These are phyloP conservation scores for Termitomyces sp. DNA, from an alignment of 768 basidiomycete genomes.

Conservation along the genomic window DNA sequence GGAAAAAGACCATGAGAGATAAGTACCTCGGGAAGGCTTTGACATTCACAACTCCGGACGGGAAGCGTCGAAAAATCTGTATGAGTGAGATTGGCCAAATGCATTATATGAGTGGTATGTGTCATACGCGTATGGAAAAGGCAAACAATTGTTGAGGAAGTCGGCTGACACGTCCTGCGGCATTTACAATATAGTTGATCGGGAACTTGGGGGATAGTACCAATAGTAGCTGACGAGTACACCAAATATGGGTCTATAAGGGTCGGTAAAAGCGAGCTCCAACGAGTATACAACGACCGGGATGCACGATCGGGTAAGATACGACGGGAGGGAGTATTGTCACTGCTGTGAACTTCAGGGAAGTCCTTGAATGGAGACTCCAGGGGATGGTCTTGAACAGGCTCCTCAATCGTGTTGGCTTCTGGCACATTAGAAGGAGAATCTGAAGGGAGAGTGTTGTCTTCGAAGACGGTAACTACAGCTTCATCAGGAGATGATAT, in stretches of 20 bases:
- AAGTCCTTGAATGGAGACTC: background rate
- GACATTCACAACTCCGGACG: constrained; percentile 23
- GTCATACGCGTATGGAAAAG: constrained; percentile 15
- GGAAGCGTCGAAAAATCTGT: constrained; percentile 8
- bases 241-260: constrained; percentile 6
- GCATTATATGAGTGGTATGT: no score
- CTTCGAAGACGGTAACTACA: no score
- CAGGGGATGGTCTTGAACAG: no score
- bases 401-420: no score
- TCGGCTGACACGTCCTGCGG: background rate
- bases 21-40: constrained; percentile 21
- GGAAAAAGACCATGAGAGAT: constrained; percentile 34
- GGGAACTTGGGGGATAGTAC: background rate
- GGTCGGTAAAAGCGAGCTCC: constrained; percentile 3
- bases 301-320: background rate
- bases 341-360: background rate
- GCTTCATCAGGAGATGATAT: no score
- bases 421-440: no score
- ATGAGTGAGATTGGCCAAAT: no score
- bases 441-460: no score
- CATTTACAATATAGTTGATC: background rate
- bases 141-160: constrained; percentile 10
- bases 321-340: background rate
- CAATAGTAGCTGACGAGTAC: background rate
- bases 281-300: background rate